phyloP scores from a whole-genome alignment of 768 basidiomycete genomes.

The Tylopilus plumbeoviolaceoides region DNA sequence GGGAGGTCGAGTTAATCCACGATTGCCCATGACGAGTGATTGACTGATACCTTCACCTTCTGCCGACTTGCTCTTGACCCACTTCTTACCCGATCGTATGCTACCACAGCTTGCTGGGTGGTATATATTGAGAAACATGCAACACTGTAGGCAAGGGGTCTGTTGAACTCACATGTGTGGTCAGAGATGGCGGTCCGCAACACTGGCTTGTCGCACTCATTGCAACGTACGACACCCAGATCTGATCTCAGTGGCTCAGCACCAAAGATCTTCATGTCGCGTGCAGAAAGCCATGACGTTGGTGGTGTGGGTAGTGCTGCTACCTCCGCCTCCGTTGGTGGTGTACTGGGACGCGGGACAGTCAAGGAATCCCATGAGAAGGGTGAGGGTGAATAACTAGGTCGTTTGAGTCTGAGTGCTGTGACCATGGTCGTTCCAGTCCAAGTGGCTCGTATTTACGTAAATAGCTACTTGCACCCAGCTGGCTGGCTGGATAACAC shows the following conservation, averaged over 20 bases:
- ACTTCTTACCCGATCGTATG: slow-evolving; percentile 54
- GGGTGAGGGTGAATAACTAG: slow-evolving; percentile 44
- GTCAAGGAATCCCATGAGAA: slow-evolving; percentile 60
- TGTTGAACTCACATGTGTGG: slow-evolving; percentile 58
- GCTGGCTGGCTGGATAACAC: too few relatives aligned
- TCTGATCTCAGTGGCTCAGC: slow-evolving; percentile 70
- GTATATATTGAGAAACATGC: slow-evolving; percentile 3
- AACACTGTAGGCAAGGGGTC: not conserved
- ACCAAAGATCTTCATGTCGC: slow-evolving; percentile 87
- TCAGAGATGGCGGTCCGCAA: slow-evolving; percentile 71
- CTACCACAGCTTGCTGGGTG: slow-evolving; percentile 56
- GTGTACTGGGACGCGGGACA: slow-evolving; percentile 26
- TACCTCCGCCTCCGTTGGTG: slow-evolving; percentile 35
- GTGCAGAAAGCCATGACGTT: slow-evolving; percentile 78
- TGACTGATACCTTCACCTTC: slow-evolving; percentile 42
- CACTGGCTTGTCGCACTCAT: slow-evolving; percentile 77
- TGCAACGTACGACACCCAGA: slow-evolving; percentile 65
- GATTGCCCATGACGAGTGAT: not conserved
- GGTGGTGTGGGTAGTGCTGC: slow-evolving; percentile 63
- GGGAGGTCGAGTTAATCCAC: slow-evolving; percentile 2
- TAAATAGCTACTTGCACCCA: slow-evolving; percentile 4
- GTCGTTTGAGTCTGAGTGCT: slow-evolving; percentile 38
- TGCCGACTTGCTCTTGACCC: slow-evolving; percentile 48
- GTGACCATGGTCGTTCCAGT: slow-evolving; percentile 30
- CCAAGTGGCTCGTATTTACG: slow-evolving; percentile 13